A percentile compares a stretch with the other conserved stretches of the same genome.
These are phyloP conservation scores for Ganoderma leucocontextum DNA, from an alignment of 1,284 basidiomycete species.

Conservation along the genomic window DNA sequence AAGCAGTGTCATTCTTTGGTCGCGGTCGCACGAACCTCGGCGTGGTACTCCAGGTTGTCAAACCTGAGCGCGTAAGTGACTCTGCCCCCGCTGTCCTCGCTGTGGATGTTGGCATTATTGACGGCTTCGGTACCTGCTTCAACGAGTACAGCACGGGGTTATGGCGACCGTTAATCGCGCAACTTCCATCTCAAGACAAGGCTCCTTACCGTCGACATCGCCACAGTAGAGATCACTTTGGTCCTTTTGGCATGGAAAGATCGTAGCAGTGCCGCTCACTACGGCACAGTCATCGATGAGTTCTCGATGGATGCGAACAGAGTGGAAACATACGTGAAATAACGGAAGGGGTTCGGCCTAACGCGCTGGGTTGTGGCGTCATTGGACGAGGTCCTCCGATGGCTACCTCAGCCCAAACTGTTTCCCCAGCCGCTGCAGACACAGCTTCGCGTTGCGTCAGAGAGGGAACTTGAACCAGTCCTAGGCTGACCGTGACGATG, in stretches of 20 bases:
- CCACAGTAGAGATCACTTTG: background rate
- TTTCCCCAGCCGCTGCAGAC: background rate
- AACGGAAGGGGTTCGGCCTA: background rate
- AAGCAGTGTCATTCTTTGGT: background rate
- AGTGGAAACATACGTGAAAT: background rate
- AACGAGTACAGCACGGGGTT: background rate
- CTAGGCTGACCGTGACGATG: background rate
- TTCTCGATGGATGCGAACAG: background rate
- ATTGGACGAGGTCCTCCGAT: background rate
- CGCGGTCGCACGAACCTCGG: background rate
- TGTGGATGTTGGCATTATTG: background rate
- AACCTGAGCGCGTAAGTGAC: background rate
- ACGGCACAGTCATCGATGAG: background rate
- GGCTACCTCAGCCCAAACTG: background rate
- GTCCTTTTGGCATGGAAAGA: background rate
- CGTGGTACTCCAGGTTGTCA: background rate
- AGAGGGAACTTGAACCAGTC: background rate
- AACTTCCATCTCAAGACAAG: background rate
- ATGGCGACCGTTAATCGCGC: background rate
- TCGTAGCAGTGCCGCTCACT: background rate
- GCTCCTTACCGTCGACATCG: background rate
- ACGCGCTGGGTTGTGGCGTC: background rate
- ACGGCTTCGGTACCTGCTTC: background rate
- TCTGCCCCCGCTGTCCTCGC: background rate
- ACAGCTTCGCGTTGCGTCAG: background rate